Base-by-base conservation (phyloP, 2,329 filamentous ascomycete species). In the Davidsoniella neocaledoniae region DNA sequence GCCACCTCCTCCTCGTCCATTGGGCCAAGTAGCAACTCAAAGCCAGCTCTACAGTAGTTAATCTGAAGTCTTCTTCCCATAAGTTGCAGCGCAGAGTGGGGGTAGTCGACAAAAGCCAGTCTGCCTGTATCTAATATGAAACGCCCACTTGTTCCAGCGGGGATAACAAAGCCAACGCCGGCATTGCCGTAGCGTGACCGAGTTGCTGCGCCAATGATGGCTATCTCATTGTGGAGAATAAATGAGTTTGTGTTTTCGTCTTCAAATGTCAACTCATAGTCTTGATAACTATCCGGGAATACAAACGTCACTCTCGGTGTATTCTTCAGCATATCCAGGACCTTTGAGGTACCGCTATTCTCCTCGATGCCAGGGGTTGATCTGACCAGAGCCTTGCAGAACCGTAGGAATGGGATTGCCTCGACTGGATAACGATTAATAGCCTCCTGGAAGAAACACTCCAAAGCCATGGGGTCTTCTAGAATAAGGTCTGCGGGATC, bases 161-260 rank as follows among this genome's bases (percentile, higher is more conserved):
- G 76, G 54, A 88, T 77, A 45, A 71, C 69, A 55, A 86, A 79
- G 56, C 59, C 66, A 50, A 75, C 68, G 41, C 73, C 67, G 39
- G 67, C 66, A 37, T 51, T 43, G 17, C 54, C 53, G n/a, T 53
- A 51, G 26, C 54, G 53, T 5, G 44, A 52, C 21, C 54, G 51
- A 3, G 46, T 37, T 10, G 49, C 43, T 5, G 54, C 50, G 14
- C 65, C 61, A 54, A 90, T 82, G 2, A 88, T 69, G 1, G 77
- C 70, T 6, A 88, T 66, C 47, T 79, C 72, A 42, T 72, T 68
- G 1, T 72, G 67, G 3, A 95, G 73, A 53, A 76, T 72, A 53
- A 95, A 83, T 16, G 77, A 77, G 57, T 93, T 91, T 23, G 77
- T 78, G 56, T 91, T 88, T 53, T 91, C 84, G 55, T 94, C 86